A percentile compares a stretch with the other conserved stretches of the same genome.
phyloP scores from a whole-genome alignment of 106 monocot genomes.

The Dactylorhiza incarnata region DNA sequence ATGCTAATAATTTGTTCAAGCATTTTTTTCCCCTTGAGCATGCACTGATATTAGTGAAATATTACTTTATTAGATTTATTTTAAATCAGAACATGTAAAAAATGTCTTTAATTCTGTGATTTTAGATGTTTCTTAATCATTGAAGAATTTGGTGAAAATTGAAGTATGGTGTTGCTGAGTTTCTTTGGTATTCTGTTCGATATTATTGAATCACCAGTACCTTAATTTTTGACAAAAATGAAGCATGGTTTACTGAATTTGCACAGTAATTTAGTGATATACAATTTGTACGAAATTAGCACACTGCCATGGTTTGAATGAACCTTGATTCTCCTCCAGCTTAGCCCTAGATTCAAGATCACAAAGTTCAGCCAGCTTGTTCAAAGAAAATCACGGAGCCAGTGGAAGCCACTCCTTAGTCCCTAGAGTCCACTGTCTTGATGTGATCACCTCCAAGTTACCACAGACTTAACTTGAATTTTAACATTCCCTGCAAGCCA shows the following conservation, averaged over 20 bases:
- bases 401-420: too few relatives aligned
- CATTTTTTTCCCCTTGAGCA: neutral
- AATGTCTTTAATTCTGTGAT: neutral
- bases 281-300: too few relatives aligned
- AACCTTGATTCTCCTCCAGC: too few relatives aligned
- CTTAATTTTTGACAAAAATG: neutral
- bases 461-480: too few relatives aligned
- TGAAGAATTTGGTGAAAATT: neutral
- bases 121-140: neutral
- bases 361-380: too few relatives aligned
- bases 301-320: too few relatives aligned
- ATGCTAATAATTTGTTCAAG: neutral
- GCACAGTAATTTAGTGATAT: neutral
- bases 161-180: neutral
- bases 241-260: neutral
- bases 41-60: slow-evolving; percentile 1
- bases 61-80: neutral
- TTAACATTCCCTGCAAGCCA: too few relatives aligned
- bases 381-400: too few relatives aligned
- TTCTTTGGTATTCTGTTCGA: neutral
- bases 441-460: too few relatives aligned
- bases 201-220: neutral
- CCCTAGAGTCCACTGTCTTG: too few relatives aligned
- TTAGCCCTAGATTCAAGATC: too few relatives aligned
- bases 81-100: neutral